These are phyloP conservation scores for Dothiorella sarmentorum DNA, from an alignment of 2,329 filamentous ascomycete species.

Conservation along the genomic window DNA sequence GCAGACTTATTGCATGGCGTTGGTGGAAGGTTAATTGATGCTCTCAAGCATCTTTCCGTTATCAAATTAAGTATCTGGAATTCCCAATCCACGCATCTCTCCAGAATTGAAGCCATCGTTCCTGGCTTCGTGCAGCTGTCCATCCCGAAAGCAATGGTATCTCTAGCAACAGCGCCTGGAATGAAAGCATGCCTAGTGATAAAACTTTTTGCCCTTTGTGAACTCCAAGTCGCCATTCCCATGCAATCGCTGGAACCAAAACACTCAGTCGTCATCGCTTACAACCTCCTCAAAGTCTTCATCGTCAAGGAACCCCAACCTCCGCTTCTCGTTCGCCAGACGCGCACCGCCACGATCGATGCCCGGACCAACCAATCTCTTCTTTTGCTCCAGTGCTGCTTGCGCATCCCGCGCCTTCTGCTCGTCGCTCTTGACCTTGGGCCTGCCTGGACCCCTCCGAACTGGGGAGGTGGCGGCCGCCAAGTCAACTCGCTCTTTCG, in stretches of 20 bases:
- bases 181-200: neutral
- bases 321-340: slow-evolving; percentile 51
- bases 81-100: neutral
- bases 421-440: slow-evolving; percentile 34
- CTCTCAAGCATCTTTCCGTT: neutral
- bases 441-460: slow-evolving; percentile 3
- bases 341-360: slow-evolving; percentile 53
- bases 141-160: neutral
- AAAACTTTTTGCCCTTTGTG: neutral
- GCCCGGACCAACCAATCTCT: slow-evolving; percentile 48
- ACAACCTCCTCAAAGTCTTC: slow-evolving; percentile 47
- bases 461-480: neutral
- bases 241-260: neutral
- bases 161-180: neutral
- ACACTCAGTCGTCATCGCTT: slow-evolving; percentile 24
- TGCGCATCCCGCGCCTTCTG: slow-evolving; percentile 46
- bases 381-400: slow-evolving; percentile 47
- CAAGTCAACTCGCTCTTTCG: neutral
- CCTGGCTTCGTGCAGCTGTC: neutral
- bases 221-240: neutral
- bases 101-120: neutral
- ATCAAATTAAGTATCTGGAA: neutral
- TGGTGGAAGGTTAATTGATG: neutral
- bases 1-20: slow-evolving; percentile 10
- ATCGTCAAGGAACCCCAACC: slow-evolving; percentile 48